Evolutionary conservation across 345 rosid species (phyloP), one percentile per base, ranked within the genome.

Genomic region (Passiflora organensis): DNA sequence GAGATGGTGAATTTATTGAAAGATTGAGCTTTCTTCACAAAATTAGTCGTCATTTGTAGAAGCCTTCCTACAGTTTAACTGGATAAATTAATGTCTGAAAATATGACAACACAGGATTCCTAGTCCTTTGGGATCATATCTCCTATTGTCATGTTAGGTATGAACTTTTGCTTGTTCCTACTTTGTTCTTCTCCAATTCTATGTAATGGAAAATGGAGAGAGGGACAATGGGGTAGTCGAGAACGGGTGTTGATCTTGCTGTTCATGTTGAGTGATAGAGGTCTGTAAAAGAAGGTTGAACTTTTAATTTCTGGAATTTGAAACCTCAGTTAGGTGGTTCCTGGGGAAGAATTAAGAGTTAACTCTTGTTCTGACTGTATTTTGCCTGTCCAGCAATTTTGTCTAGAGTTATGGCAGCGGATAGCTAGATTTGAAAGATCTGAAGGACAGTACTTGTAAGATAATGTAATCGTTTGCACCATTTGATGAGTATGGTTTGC

Each of bases 371-470:
- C 20, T 46, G 53, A 46, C 32, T n/a, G 13, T 24, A 37, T 46
- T 22, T 36, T 28, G 34, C n/a, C n/a, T n/a, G n/a, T 32, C 46
- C 21, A 50, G 32, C 53, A 19, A 8, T 58, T 58, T 13, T 47
- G 15, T 11, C 14, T 12, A 32, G 28, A 15, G 15, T 46, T 21
- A 5, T 47, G 19, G 18, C n/a, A n/a, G n/a, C n/a, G n/a, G 52
- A 11, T 36, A 19, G 38, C 28, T 32, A 43, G 13, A 13, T 17
- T 22, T 32, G 47, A 28, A 12, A 53, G 13, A 25, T 10, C 20
- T 17, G 9, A 38, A 20, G 25, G 45, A 28, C 34, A 28, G 34
- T n/a, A n/a, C n/a, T n/a, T n/a, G n/a, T n/a, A n/a, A n/a, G n/a
- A n/a, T n/a, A n/a, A n/a, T n/a, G n/a, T n/a, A n/a, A 28, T 28